These are phyloP conservation scores for Xylaria sp. DNA, from an alignment of 2,329 filamentous ascomycete genomes.

Conservation along the genomic window DNA sequence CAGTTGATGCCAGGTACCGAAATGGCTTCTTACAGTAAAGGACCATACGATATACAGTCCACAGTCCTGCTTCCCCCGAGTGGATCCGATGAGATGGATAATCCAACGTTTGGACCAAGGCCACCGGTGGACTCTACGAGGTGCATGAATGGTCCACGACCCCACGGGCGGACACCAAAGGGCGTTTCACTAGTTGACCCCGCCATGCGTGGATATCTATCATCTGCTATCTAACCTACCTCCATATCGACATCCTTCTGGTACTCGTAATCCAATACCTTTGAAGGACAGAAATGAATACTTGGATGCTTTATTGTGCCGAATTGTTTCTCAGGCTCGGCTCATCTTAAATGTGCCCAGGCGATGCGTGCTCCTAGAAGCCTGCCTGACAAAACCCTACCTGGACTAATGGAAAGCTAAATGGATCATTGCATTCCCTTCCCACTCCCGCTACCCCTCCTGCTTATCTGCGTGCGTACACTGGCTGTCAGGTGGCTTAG, in stretches of 20 bases:
- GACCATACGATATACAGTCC: too few relatives aligned
- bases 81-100: too few relatives aligned
- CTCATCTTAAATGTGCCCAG: neutral
- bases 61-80: too few relatives aligned
- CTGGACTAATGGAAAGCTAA: neutral
- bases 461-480: slow-evolving; percentile 32
- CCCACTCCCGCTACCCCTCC: slow-evolving; percentile 4
- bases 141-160: too few relatives aligned
- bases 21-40: too few relatives aligned
- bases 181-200: too few relatives aligned
- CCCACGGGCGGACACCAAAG: too few relatives aligned
- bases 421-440: slow-evolving; percentile 8
- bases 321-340: neutral
- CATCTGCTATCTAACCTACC: too few relatives aligned
- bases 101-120: too few relatives aligned
- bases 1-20: too few relatives aligned
- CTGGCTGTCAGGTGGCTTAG: slow-evolving; percentile 33
- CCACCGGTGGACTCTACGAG: too few relatives aligned
- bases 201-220: too few relatives aligned
- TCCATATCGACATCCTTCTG: neutral
- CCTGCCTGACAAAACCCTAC: slow-evolving; percentile 19
- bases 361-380: slow-evolving; percentile 10
- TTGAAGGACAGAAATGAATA: neutral
- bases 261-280: neutral
- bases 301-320: neutral